These are phyloP conservation scores for Hsuehochloa calcarea DNA, from an alignment of 176 grass and related monocot genomes.

Conservation along the genomic window DNA sequence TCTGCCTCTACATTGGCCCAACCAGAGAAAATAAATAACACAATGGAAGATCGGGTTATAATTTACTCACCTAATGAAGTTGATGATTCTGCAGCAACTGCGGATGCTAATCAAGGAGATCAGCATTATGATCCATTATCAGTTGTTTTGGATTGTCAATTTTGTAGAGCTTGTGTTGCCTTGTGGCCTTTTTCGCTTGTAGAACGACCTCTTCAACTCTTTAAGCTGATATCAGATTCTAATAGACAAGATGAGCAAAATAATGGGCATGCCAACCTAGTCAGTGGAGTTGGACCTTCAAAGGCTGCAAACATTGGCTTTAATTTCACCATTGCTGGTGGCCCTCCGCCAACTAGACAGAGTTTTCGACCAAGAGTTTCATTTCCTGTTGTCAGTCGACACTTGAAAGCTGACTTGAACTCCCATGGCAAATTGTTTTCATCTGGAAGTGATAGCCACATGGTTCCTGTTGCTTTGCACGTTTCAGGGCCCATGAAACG, in stretches of 20 bases:
- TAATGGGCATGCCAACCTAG: conserved; percentile 31
- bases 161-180: conserved; percentile 92
- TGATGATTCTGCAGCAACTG: conserved; percentile 37
- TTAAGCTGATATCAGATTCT: conserved; percentile 63
- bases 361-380: conserved; percentile 83
- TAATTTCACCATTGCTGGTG: conserved; percentile 89
- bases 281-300: conserved; percentile 42
- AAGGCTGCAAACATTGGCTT: conserved; percentile 55
- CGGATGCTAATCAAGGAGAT: conserved; percentile 31
- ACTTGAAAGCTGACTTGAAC: conserved; percentile 65
- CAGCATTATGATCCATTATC: conserved; percentile 69
- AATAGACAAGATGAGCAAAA: conserved; percentile 51
- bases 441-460: conserved; percentile 33
- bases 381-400: conserved; percentile 84
- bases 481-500: conserved; percentile 50
- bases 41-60: conserved; percentile 41
- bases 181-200: conserved; percentile 78
- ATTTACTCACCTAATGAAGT: conserved; percentile 49
- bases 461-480: conserved; percentile 40
- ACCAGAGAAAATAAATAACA: conserved; percentile 33
- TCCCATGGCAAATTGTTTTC: conserved; percentile 29
- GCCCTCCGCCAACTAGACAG: conserved; percentile 73
- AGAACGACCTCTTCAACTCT: conserved; percentile 70
- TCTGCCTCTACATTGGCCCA: conserved; percentile 41
- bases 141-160: conserved; percentile 82